These are phyloP conservation scores for Flaveria brownii DNA, from an alignment of 129 eudicot genomes.

Conservation along the genomic window DNA sequence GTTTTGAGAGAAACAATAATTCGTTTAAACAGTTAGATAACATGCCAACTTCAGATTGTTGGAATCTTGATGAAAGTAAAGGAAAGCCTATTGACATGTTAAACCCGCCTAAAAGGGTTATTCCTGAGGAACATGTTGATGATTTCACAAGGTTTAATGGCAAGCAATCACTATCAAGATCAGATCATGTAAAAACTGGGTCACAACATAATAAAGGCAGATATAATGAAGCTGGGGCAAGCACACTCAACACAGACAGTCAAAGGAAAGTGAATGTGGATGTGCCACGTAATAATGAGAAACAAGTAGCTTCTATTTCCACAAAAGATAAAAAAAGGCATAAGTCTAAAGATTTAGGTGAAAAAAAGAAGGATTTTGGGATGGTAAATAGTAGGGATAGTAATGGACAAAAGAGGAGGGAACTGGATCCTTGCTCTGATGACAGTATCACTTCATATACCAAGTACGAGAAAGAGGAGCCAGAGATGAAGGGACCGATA, in stretches of 20 bases:
- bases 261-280: constrained; percentile 43
- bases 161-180: constrained; percentile 32
- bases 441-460: constrained; percentile 60
- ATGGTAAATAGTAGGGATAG: constrained; percentile 41
- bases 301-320: constrained; percentile 40
- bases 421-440: constrained; percentile 63
- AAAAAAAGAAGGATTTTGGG: constrained; percentile 50
- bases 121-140: constrained; percentile 43
- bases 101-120: constrained; percentile 45
- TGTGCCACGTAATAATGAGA: constrained; percentile 48
- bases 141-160: constrained; percentile 47
- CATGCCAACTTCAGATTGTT: constrained; percentile 54
- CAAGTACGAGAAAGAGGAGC: constrained; percentile 85
- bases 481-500: constrained; percentile 90
- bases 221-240: constrained; percentile 45
- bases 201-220: constrained; percentile 50
- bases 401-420: constrained; percentile 50
- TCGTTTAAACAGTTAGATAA: constrained; percentile 66
- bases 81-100: constrained; percentile 52
- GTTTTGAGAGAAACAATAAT: constrained; percentile 49
- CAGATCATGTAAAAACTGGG: constrained; percentile 45
- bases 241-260: constrained; percentile 41
- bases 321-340: constrained; percentile 56
- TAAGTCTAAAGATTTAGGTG: constrained; percentile 46
- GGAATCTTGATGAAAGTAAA: constrained; percentile 57